Evolutionary conservation across 2,329 filamentous ascomycete genomes (phyloP).

Genomic region (Botrytis galanthina): DNA sequence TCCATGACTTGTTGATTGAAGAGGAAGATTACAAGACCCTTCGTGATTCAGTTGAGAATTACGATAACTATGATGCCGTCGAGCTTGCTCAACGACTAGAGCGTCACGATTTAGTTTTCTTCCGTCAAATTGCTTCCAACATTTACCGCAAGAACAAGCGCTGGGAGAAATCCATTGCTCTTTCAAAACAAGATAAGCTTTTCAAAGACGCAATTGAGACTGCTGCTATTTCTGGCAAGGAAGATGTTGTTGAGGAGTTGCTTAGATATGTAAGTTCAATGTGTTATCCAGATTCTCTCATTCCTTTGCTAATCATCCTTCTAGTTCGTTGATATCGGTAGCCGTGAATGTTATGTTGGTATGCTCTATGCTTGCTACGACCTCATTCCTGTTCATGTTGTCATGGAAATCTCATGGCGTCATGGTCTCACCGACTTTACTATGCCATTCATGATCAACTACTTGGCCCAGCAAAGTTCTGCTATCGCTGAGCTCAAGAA

Average conservation of each 20-base stretch:
- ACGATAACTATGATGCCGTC: conserved; percentile 97
- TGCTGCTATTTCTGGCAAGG: conserved; percentile 84
- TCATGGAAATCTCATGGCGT: conserved; percentile 97
- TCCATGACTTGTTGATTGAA: conserved; percentile 96
- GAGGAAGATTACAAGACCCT: conserved; percentile 99
- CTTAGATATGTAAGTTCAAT: conserved; percentile 83
- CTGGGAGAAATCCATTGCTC: conserved; percentile 97
- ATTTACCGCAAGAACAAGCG: conserved; percentile 99
- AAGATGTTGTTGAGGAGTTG: conserved; percentile 91
- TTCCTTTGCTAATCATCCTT: conserved; percentile 32
- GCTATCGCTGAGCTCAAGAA: conserved; percentile 83
- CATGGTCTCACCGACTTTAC: conserved; percentile 93
- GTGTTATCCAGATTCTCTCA: conserved; percentile 4
- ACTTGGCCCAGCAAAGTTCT: conserved; percentile 84
- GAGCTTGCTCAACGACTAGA: conserved; percentile 89
- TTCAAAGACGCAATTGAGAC: conserved; percentile 99
- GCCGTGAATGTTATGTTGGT: conserved; percentile 98
- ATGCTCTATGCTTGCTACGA: conserved; percentile 99
- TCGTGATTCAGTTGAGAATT: conserved; percentile 95
- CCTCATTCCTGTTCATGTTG: conserved; percentile 85
- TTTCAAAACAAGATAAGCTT: conserved; percentile 98
- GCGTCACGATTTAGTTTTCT: conserved; percentile 98
- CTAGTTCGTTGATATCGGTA: conserved; percentile 98
- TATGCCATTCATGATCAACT: conserved; percentile 99
- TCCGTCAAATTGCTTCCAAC: conserved; percentile 95